A percentile compares a stretch with the other conserved stretches of the same genome.
Evolutionary conservation across 257 asterid species (phyloP).

Genomic region (Solanum rostratum): DNA sequence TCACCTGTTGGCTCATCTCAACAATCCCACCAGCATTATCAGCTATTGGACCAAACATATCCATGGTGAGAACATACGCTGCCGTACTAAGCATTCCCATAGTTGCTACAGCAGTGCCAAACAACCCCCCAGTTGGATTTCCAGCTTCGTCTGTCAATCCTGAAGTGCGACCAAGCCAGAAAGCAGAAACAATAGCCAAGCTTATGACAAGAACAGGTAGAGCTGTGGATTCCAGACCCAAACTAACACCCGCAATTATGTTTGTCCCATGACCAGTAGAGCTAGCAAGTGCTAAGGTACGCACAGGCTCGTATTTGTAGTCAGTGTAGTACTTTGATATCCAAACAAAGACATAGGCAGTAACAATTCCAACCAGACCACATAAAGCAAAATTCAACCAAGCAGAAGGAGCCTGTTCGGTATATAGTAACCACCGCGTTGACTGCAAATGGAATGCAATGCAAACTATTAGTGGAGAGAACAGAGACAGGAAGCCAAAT

Average conservation of each 20-base stretch:
- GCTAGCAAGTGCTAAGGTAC: conserved; percentile 87
- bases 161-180: conserved; percentile 94
- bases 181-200: conserved; percentile 70
- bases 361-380: conserved; percentile 91
- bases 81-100: conserved; percentile 99
- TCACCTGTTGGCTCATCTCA: conserved; percentile 99
- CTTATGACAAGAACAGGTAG: conserved; percentile 96
- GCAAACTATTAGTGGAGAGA: conserved; percentile 8
- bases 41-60: conserved; percentile 99
- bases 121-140: conserved; percentile 93
- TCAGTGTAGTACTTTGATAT: conserved; percentile 91
- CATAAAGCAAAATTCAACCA: conserved; percentile 95
- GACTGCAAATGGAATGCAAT: conserved; percentile 54
- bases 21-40: conserved; percentile 99
- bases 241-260: conserved; percentile 96
- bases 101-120: conserved; percentile 99
- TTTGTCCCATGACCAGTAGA: conserved; percentile 97
- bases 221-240: conserved; percentile 98
- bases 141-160: conserved; percentile 93
- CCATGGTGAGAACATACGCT: conserved; percentile 98
- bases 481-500: conserved; percentile 2
- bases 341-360: conserved; percentile 85
- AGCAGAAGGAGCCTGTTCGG: conserved; percentile 98
- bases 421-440: conserved; percentile 94
- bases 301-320: conserved; percentile 96